Conservation (phyloP, 139 green algal genomes). For the Chlorella ohadii region DNA sequence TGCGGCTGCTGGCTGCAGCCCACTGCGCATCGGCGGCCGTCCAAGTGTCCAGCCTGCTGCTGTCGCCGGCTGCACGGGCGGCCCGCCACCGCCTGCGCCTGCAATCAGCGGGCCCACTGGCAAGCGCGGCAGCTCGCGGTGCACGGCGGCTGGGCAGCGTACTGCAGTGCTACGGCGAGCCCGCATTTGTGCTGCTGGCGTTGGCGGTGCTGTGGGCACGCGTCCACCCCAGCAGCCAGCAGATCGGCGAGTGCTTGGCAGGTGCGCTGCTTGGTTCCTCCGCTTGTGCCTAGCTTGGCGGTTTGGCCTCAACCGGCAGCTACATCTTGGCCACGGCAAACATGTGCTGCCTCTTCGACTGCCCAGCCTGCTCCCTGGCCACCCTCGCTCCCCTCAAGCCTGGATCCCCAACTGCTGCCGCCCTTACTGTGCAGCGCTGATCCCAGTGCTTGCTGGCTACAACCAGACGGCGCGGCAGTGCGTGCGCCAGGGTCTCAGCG, state of each 20-base stretch:
- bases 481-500: neutral
- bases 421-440: neutral
- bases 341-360: neutral
- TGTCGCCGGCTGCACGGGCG: neutral
- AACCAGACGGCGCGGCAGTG: constrained; percentile 34
- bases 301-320: no score
- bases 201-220: constrained; percentile 34
- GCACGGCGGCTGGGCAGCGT: neutral
- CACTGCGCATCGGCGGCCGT: constrained; percentile 1
- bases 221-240: constrained; percentile 20
- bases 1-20: constrained; percentile 6
- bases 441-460: constrained; percentile 38
- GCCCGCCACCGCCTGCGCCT: neutral
- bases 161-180: constrained; percentile 28
- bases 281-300: neutral
- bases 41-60: neutral
- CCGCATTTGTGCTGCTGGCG: constrained; percentile 15
- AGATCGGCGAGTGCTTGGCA: constrained; percentile 26
- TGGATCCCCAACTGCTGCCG: neutral
- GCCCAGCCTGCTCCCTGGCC: neutral
- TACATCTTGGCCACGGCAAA: no score
- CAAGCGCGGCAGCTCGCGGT: neutral
- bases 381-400: no score
- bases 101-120: no score
- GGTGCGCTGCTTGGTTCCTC: neutral